phyloP scores from a whole-genome alignment of 2,329 filamentous ascomycete genomes.

The Epichloe scottii region DNA sequence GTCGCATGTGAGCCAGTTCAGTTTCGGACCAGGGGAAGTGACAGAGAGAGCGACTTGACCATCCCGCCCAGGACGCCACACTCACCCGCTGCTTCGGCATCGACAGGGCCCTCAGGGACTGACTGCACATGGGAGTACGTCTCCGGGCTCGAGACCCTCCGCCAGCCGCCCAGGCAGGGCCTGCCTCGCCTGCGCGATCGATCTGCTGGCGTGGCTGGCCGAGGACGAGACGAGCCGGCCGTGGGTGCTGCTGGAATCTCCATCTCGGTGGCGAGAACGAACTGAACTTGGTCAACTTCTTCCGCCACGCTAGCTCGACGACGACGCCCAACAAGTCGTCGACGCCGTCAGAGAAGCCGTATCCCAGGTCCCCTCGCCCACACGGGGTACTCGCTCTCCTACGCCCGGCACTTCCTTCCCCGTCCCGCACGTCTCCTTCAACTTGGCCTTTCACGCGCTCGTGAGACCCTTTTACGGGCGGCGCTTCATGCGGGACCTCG shows the following conservation, averaged over 20 bases:
- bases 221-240: conserved; percentile 38
- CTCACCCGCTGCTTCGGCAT: conserved; percentile 73
- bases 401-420: conserved; percentile 62
- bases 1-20: conserved; percentile 49
- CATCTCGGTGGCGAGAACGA: too few relatives aligned
- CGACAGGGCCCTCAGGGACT: conserved; percentile 60
- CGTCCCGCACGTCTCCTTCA: conserved; percentile 60
- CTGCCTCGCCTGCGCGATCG: conserved; percentile 66
- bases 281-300: conserved; percentile 29
- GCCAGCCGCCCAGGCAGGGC: conserved; percentile 55
- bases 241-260: conserved; percentile 59
- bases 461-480: conserved; percentile 52
- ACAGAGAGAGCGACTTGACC: not conserved
- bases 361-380: conserved; percentile 44
- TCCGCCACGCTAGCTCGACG: conserved; percentile 43
- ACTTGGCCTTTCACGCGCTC: conserved; percentile 58
- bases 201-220: conserved; percentile 59
- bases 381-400: conserved; percentile 53
- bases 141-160: conserved; percentile 51
- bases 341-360: conserved; percentile 53
- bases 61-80: conserved; percentile 47
- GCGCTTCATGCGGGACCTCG: conserved; percentile 52
- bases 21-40: too few relatives aligned
- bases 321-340: conserved; percentile 60
- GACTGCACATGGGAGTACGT: conserved; percentile 70